phyloP scores from a whole-genome alignment of 306 rosid species.

The Cicer bijugum region DNA sequence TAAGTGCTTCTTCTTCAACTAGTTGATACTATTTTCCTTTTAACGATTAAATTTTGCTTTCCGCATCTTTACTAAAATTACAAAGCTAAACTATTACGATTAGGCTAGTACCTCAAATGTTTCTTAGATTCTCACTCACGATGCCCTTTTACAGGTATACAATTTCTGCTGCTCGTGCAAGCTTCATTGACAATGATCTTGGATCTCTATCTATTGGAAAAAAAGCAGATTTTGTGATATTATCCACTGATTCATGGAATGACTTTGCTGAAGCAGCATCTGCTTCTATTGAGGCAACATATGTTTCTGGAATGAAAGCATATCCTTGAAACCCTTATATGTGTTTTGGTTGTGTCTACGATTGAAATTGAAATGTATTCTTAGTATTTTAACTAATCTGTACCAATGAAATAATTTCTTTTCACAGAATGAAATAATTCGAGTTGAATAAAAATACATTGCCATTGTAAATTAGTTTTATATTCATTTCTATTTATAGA shows the following conservation, averaged over 20 bases:
- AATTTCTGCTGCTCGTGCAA: constrained; percentile 77
- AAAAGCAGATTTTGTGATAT: constrained; percentile 80
- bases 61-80: not conserved
- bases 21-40: constrained; percentile 7
- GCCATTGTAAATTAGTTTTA: too few relatives aligned
- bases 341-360: too few relatives aligned
- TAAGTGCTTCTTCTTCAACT: constrained; percentile 3
- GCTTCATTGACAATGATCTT: constrained; percentile 73
- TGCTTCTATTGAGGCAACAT: constrained; percentile 74
- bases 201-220: constrained; percentile 79
- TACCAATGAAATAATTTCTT: too few relatives aligned
- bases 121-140: constrained; percentile 20
- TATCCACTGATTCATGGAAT: constrained; percentile 70
- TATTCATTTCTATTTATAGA: too few relatives aligned
- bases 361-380: too few relatives aligned
- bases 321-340: constrained; percentile 55
- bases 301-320: constrained; percentile 69
- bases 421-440: too few relatives aligned
- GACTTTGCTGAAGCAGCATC: constrained; percentile 59
- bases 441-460: too few relatives aligned
- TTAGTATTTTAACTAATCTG: too few relatives aligned
- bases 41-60: constrained; percentile 26
- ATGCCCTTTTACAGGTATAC: constrained; percentile 62
- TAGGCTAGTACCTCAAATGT: not conserved
- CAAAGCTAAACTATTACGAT: too few relatives aligned